phyloP scores from a whole-genome alignment of 257 asterid genomes.

The Oldenlandia corymbosa region DNA sequence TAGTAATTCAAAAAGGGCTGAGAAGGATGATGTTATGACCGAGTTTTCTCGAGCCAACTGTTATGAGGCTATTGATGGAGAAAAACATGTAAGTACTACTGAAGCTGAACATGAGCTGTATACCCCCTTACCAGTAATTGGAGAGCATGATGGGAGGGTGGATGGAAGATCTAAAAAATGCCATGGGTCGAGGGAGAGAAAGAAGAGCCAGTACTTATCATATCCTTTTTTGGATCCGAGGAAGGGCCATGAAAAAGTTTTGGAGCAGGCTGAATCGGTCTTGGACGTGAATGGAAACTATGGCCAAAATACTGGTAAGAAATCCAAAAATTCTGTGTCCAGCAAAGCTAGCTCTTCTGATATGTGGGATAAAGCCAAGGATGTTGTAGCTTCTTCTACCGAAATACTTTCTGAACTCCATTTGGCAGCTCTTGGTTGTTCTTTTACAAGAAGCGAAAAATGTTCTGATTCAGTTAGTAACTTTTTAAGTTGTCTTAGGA shows the following conservation, averaged over 20 bases:
- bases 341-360: constrained; percentile 28
- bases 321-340: constrained; percentile 16
- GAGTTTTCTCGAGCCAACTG: constrained; percentile 10
- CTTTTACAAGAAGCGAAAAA: constrained; percentile 28
- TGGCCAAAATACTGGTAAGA: constrained; percentile 17
- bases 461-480: constrained; percentile 38
- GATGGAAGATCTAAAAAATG: constrained; percentile 27
- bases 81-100: background rate
- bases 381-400: constrained; percentile 32
- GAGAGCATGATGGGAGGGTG: background rate
- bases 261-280: constrained; percentile 10
- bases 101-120: constrained; percentile 10
- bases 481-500: constrained; percentile 51
- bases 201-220: constrained; percentile 79
- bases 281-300: constrained; percentile 8
- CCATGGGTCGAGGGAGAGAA: constrained; percentile 50
- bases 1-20: background rate
- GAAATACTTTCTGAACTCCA: constrained; percentile 53
- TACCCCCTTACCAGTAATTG: constrained; percentile 3
- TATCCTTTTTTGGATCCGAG: constrained; percentile 55
- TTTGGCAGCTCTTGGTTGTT: constrained; percentile 38
- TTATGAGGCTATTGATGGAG: background rate
- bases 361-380: constrained; percentile 23
- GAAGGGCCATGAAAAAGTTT: constrained; percentile 19
- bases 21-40: constrained; percentile 16